phyloP scores from a whole-genome alignment of 805 yeast species.

The Tetrapisispora pingtungensis region DNA sequence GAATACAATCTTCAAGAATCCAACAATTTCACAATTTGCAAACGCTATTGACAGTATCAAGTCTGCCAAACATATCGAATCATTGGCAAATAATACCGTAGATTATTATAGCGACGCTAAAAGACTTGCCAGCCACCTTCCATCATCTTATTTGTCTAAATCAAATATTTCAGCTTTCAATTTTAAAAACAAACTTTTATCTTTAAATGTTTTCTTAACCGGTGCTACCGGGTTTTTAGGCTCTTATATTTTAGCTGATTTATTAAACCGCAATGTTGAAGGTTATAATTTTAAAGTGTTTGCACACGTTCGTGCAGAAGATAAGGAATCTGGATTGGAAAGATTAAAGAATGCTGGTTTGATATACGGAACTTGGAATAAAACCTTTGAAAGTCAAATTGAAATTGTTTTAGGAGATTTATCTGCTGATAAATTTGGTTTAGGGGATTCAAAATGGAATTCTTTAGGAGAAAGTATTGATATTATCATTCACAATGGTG shows the following conservation, averaged over 20 bases:
- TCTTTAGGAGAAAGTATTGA: slow-evolving; percentile 53
- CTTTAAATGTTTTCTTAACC: slow-evolving; percentile 66
- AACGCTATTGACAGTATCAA: slow-evolving; percentile 52
- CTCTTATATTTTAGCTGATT: slow-evolving; percentile 71
- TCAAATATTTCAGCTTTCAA: slow-evolving; percentile 18
- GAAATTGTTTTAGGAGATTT: slow-evolving; percentile 78
- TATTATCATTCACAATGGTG: slow-evolving; percentile 90
- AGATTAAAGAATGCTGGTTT: slow-evolving; percentile 67
- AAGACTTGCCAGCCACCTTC: slow-evolving; percentile 35
- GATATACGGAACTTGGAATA: slow-evolving; percentile 63
- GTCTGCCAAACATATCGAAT: slow-evolving; percentile 28
- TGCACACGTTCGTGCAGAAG: slow-evolving; percentile 87
- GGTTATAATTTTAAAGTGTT: slow-evolving; percentile 43
- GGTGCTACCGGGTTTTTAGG: slow-evolving; percentile 98
- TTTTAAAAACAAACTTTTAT: slow-evolving; percentile 24
- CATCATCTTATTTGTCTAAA: slow-evolving; percentile 35
- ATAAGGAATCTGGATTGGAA: slow-evolving; percentile 57
- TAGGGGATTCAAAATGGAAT: slow-evolving; percentile 47
- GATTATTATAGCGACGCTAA: slow-evolving; percentile 71
- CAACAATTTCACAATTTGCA: slow-evolving; percentile 76
- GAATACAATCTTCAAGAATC: slow-evolving; percentile 81
- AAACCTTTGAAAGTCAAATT: slow-evolving; percentile 45
- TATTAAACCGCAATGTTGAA: slow-evolving; percentile 45
- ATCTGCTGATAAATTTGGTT: slow-evolving; percentile 62
- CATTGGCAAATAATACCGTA: slow-evolving; percentile 18